phyloP scores from a whole-genome alignment of 768 basidiomycete genomes.

The Coprinopsis cinerea region DNA sequence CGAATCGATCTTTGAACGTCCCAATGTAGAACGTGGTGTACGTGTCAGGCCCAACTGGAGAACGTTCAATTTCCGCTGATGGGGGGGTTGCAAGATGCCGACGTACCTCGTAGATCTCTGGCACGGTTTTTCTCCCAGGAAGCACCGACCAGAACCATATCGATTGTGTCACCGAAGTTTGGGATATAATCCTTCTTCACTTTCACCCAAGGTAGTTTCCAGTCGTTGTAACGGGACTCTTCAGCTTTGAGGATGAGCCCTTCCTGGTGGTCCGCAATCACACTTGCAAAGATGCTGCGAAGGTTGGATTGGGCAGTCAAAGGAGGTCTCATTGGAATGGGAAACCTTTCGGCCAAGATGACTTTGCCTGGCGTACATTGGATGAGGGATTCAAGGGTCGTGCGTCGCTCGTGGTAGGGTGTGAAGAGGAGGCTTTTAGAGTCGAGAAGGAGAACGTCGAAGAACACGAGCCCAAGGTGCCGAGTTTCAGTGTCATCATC shows the following conservation, averaged over 20 bases:
- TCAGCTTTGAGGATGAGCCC: conserved; percentile 77
- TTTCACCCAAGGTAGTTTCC: conserved; percentile 74
- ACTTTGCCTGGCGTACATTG: conserved; percentile 49
- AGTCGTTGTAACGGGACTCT: conserved; percentile 62
- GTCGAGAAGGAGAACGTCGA: conserved; percentile 75
- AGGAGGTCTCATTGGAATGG: conserved; percentile 34
- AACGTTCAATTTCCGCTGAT: not conserved
- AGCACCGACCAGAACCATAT: conserved; percentile 73
- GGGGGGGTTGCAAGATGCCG: not conserved
- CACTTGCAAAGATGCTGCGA: conserved; percentile 40
- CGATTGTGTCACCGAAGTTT: conserved; percentile 74
- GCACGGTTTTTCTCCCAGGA: conserved; percentile 78
- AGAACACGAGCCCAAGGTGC: conserved; percentile 80
- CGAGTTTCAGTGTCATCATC: conserved; percentile 30
- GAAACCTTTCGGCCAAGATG: conserved; percentile 52
- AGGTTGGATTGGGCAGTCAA: conserved; percentile 21
- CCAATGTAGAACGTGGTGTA: conserved; percentile 83
- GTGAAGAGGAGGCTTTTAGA: conserved; percentile 46
- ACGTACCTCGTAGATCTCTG: conserved; percentile 65
- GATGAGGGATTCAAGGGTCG: conserved; percentile 54
- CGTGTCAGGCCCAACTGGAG: conserved; percentile 59
- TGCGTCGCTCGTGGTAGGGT: conserved; percentile 57
- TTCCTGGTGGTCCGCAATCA: conserved; percentile 51
- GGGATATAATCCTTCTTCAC: conserved; percentile 86
- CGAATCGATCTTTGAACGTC: conserved; percentile 45